These are phyloP conservation scores for Penicillium paxilli DNA, from an alignment of 495 filamentous ascomycete species.

Conservation along the genomic window DNA sequence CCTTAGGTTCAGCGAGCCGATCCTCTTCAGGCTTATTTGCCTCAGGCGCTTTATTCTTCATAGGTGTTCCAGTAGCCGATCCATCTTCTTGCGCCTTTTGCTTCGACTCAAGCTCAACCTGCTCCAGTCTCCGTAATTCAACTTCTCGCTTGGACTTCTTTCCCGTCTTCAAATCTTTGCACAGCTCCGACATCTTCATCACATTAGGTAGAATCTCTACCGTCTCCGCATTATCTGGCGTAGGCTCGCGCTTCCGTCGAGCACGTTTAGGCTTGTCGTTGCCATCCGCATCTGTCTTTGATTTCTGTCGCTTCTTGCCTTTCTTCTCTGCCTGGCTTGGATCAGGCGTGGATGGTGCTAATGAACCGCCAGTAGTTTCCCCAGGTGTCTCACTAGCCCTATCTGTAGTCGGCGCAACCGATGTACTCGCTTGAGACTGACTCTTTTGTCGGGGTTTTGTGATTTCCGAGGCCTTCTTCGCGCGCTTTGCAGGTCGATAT, in stretches of 20 bases:
- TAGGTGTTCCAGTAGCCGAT: constrained; percentile 24
- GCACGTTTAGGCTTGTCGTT: constrained; percentile 27
- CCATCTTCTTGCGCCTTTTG: constrained; percentile 42
- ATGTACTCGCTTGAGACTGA: constrained; percentile 8
- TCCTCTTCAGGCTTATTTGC: constrained; percentile 10
- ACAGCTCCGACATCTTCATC: constrained; percentile 82
- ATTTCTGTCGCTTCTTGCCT: constrained; percentile 27
- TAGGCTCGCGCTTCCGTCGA: constrained; percentile 52
- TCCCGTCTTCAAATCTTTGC: constrained; percentile 73
- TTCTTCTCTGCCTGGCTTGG: constrained; percentile 16
- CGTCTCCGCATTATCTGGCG: constrained; percentile 76
- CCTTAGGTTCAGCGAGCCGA: constrained; percentile 20
- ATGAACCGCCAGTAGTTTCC: no score
- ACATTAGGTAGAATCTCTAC: constrained; percentile 66
- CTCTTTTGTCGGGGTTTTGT: constrained; percentile 3
- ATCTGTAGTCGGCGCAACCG: constrained; percentile 2
- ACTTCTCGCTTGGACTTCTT: constrained; percentile 74
- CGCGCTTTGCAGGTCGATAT: constrained; percentile 12
- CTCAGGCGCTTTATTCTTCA: constrained; percentile 29
- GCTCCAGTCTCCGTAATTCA: constrained; percentile 55
- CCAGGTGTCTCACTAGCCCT: constrained; percentile 10
- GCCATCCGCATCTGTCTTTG: constrained; percentile 24
- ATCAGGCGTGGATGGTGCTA: constrained; percentile 16
- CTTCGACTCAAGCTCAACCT: constrained; percentile 49
- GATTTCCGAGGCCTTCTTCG: constrained; percentile 20